Evolutionary conservation across 164 flowering plant genomes (phyloP).

Genomic region (Buxus sempervirens): DNA sequence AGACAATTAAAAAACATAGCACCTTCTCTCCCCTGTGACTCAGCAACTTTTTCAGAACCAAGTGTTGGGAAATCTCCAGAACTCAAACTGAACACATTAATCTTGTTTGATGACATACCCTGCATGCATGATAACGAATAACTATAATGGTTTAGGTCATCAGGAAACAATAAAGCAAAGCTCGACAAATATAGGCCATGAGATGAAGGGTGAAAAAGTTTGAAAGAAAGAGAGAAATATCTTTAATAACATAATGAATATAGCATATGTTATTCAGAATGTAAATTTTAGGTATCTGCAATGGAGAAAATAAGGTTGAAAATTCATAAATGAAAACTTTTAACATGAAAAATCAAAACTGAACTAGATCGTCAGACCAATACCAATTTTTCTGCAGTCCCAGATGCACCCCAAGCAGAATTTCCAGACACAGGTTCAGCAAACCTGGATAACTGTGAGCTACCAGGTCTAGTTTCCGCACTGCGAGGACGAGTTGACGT

Average conservation of each 20-base stretch:
- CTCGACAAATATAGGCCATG: neutral
- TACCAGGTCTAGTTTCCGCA: constrained; percentile 92
- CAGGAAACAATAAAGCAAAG: neutral
- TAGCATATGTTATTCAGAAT: too few species aligned
- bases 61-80: constrained; percentile 98
- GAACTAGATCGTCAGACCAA: constrained; percentile 2
- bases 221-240: too few species aligned
- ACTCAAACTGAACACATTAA: constrained; percentile 55
- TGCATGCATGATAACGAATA: constrained; percentile 24
- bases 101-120: constrained; percentile 50
- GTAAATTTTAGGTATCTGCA: neutral
- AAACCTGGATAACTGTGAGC: constrained; percentile 93
- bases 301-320: neutral
- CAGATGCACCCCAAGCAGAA: constrained; percentile 62
- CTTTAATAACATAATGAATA: too few species aligned
- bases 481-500: constrained; percentile 78
- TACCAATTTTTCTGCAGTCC: constrained; percentile 72
- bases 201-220: neutral
- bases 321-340: too few species aligned
- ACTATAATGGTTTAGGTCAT: neutral
- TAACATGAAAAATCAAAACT: neutral
- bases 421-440: constrained; percentile 70
- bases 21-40: constrained; percentile 42
- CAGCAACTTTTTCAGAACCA: constrained; percentile 54
- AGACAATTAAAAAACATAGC: neutral